Percentiles rank a stretch among this genome's conserved stretches.
Evolutionary conservation across 805 yeast species (phyloP).

Genomic region (Myxozyma melibiosi): DNA sequence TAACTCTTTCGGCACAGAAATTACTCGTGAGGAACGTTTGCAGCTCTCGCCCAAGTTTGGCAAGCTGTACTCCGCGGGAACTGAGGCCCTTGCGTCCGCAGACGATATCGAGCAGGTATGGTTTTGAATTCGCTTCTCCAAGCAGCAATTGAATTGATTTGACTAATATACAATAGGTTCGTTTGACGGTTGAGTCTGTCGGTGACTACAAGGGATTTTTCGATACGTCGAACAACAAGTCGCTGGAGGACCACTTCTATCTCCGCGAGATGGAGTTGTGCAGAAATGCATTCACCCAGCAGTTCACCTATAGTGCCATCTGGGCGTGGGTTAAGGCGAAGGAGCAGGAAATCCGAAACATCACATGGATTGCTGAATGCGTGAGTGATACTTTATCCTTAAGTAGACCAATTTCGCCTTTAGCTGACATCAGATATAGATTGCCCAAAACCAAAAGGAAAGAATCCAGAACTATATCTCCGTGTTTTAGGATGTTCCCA

Average conservation of each 20-base stretch:
- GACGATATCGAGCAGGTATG: conserved; percentile 88
- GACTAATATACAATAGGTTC: conserved; percentile 22
- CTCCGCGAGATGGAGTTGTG: conserved; percentile 89
- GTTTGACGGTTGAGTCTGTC: conserved; percentile 39
- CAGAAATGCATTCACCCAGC: conserved; percentile 88
- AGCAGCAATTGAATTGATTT: not conserved
- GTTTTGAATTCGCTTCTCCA: conserved; percentile 19
- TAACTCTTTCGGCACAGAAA: conserved; percentile 83
- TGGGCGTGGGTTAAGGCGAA: conserved; percentile 97
- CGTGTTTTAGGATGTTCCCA: conserved; percentile 73
- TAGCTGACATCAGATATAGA: conserved; percentile 39
- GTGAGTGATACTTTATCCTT: conserved; percentile 14
- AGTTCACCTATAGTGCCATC: conserved; percentile 78
- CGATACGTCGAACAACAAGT: conserved; percentile 52
- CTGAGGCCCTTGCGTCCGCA: conserved; percentile 65
- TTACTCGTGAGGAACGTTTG: conserved; percentile 70
- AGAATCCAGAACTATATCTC: conserved; percentile 88
- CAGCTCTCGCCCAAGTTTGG: conserved; percentile 82
- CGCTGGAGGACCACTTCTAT: conserved; percentile 92
- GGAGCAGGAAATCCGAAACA: conserved; percentile 95
- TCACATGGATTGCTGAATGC: conserved; percentile 99
- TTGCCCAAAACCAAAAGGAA: conserved; percentile 96
- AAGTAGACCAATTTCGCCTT: not conserved
- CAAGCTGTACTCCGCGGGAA: conserved; percentile 69
- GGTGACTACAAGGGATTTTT: conserved; percentile 45